These are phyloP conservation scores for Carex cristatella DNA, from an alignment of 176 grass and related monocot genomes.

Conservation along the genomic window DNA sequence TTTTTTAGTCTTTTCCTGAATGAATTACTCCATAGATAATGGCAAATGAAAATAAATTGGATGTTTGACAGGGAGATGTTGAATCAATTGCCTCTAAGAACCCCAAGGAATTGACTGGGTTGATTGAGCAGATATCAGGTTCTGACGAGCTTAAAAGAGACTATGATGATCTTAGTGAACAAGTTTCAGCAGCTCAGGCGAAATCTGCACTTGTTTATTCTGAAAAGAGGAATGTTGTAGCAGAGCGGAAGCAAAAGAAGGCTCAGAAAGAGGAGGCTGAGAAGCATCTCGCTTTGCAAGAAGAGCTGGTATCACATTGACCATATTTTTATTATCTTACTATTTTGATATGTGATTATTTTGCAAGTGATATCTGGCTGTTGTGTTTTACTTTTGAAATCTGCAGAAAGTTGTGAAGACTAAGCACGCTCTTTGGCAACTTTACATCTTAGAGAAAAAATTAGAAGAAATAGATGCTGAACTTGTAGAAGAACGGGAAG, in stretches of 20 bases:
- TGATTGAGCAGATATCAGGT: slow-evolving; percentile 92
- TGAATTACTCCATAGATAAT: not conserved
- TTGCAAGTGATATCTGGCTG: not conserved
- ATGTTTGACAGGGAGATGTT: slow-evolving; percentile 64
- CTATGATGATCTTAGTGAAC: slow-evolving; percentile 70
- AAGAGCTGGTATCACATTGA: slow-evolving; percentile 48
- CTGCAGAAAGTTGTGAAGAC: slow-evolving; percentile 77
- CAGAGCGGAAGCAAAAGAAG: slow-evolving; percentile 99
- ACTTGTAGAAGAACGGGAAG: slow-evolving; percentile 61
- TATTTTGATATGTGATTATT: not conserved
- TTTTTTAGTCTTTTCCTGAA: not conserved
- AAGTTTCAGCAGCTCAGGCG: slow-evolving; percentile 59
- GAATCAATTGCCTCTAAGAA: slow-evolving; percentile 98
- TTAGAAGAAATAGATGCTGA: slow-evolving; percentile 59
- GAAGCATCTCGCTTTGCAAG: slow-evolving; percentile 72
- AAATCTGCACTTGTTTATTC: slow-evolving; percentile 94
- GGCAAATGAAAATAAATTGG: not conserved
- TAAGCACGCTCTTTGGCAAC: slow-evolving; percentile 87
- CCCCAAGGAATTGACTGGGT: slow-evolving; percentile 79
- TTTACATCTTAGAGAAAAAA: slow-evolving; percentile 78
- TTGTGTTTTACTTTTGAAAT: slow-evolving; percentile 17
- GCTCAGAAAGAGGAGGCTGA: slow-evolving; percentile 92
- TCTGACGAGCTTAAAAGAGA: slow-evolving; percentile 88
- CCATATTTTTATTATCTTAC: not conserved
- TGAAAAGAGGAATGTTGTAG: slow-evolving; percentile 84